Evolutionary conservation across 192 early-diverging fungal species (phyloP), one percentile per base, ranked within the genome.

Genomic region (Coemansia brasiliensis): DNA sequence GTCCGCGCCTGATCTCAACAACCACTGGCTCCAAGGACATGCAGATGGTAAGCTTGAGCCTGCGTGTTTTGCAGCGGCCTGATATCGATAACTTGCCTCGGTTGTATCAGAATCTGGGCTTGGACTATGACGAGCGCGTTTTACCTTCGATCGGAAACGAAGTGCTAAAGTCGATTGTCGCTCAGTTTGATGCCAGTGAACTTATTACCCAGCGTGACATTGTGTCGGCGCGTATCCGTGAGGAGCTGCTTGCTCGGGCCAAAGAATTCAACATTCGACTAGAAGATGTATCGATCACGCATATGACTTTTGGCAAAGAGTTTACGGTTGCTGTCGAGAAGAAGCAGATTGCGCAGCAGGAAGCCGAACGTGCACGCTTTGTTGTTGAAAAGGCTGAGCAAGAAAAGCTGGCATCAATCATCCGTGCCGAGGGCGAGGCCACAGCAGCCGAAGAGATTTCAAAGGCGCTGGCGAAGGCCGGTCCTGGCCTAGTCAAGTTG

Each of bases 11-110:
- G 81, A 99, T 99, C 70, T 92, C 93, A 37, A 98, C 96, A 60
- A 96, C 92, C 1, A 99, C 96, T n/a, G 96, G 95, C 45, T 98
- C 95, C 46, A 95, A 94, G 83, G 96, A 99, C 74, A 96, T 99
- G 96, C 96, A 99, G 67, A 94, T 92, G 89, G 91, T 98, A 12
- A 90, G 88, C 27, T 85, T 98, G 67, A 96, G 93, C 52, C 82
- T 96, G 44, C 90, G 92, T 82, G 92, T 96, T 20, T 80, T 94
- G 32, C 94, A 96, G 82, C 83, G 90, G 26, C 96, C 96, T 10
- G 88, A 89, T 50, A 73, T 88, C 58, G 69, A 76, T 24, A 82
- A 85, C 24, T 81, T 99, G 38, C 85, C 91, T 13, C 65, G 69
- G 39, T 90, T 99, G 70, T 96, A 96, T 78, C 89, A 94, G 76